Percentiles rank a stretch among this genome's conserved stretches.
Evolutionary conservation across 192 early-diverging fungal species (phyloP).

Genomic region (Geranomyces variabilis): DNA sequence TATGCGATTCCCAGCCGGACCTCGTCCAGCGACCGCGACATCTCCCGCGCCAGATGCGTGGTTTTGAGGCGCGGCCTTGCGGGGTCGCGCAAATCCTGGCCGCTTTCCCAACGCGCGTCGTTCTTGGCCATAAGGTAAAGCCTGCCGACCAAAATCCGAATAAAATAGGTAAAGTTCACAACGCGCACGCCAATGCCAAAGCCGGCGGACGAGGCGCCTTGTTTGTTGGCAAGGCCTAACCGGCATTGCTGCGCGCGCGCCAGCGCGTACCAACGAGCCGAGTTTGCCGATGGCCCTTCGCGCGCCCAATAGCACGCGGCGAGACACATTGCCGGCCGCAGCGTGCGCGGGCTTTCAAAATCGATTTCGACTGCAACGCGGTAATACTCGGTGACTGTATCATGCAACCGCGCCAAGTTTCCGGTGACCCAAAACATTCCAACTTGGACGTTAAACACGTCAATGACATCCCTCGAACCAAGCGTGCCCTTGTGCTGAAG

Average conservation of each 20-base stretch:
- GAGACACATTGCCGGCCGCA: conserved; percentile 5
- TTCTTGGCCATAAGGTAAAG: neutral
- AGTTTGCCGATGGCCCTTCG: neutral
- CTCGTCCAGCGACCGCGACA: neutral
- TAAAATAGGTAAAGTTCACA: neutral
- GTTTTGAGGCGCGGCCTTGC: neutral
- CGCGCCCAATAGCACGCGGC: neutral
- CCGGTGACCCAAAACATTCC: neutral
- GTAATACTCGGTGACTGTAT: neutral
- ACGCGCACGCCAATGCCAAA: conserved; percentile 7
- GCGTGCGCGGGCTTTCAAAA: conserved; percentile 7
- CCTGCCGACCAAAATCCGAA: conserved; percentile 12
- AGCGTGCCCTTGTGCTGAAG: neutral
- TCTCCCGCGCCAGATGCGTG: neutral
- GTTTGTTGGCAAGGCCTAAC: neutral
- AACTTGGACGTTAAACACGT: neutral
- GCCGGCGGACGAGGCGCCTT: neutral
- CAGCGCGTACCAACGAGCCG: neutral
- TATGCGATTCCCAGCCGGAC: neutral
- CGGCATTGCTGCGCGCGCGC: neutral
- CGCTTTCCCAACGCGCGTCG: conserved; percentile 8
- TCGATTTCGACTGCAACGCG: neutral
- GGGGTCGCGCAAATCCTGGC: neutral
- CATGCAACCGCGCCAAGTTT: neutral
- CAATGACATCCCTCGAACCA: neutral